A percentile compares a stretch with the other conserved stretches of the same genome.
Conservation (phyloP, 257 asterid species). For the Petunia axillaris region DNA sequence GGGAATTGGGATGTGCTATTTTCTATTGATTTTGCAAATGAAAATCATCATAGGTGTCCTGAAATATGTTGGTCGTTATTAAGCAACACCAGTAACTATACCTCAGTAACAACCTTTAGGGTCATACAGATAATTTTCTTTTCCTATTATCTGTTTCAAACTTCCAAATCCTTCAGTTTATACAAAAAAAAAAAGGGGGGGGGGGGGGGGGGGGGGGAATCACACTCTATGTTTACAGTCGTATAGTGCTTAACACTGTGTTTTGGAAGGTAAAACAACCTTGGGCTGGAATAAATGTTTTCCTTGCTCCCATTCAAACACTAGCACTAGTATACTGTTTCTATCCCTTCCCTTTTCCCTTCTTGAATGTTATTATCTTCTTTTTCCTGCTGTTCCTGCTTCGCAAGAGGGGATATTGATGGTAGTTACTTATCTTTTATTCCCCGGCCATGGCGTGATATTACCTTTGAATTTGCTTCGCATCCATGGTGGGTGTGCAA, state of each 20-base stretch:
- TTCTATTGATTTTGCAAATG: neutral
- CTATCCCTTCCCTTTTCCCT: neutral
- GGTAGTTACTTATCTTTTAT: neutral
- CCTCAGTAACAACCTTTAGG: neutral
- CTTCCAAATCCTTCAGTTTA: neutral
- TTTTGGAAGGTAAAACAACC: neutral
- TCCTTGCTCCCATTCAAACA: constrained; percentile 8
- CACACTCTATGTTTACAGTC: neutral
- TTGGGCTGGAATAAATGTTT: neutral
- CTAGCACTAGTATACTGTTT: constrained; percentile 7
- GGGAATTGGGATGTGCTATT: neutral
- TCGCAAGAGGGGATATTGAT: constrained; percentile 11
- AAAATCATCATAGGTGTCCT: constrained; percentile 22
- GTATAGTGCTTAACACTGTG: constrained; percentile 14
- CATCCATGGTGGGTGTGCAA: too few species aligned
- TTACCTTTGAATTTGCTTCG: too few species aligned
- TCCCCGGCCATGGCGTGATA: too few species aligned
- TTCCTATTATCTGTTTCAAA: constrained; percentile 11
- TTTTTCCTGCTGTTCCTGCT: neutral
- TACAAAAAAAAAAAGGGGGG: neutral
- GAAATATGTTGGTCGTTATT: neutral
- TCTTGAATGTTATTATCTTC: neutral
- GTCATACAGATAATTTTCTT: neutral
- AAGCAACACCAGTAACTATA: neutral
- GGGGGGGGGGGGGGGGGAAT: neutral